phyloP scores from a whole-genome alignment of 2,329 filamentous ascomycete species.

The Diaporthe helianthi region DNA sequence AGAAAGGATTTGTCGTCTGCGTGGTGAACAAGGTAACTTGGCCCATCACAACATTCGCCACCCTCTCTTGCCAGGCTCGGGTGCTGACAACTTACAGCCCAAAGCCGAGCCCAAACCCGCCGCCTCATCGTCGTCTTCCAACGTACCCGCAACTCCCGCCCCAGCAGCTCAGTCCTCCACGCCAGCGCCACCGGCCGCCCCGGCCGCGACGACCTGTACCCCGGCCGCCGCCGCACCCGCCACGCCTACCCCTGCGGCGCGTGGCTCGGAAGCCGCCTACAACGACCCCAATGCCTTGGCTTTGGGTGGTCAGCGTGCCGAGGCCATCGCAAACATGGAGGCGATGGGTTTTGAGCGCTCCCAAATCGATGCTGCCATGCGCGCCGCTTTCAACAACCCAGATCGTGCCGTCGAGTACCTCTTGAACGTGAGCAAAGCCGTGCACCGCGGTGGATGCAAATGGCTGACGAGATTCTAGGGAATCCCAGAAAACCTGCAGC shows the following conservation, averaged over 20 bases:
- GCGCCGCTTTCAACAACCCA: conserved; percentile 95
- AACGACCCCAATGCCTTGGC: conserved; percentile 83
- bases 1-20: conserved; percentile 99
- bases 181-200: conserved; percentile 57
- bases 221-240: conserved; percentile 55
- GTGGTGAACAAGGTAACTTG: conserved; percentile 89
- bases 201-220: conserved; percentile 54
- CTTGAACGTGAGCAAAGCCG: conserved; percentile 69
- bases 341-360: conserved; percentile 92
- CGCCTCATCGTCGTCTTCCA: conserved; percentile 64
- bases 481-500: conserved; percentile 84
- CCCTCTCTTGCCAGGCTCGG: conserved; percentile 24
- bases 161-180: conserved; percentile 56
- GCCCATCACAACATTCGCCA: background rate
- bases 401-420: conserved; percentile 98
- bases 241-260: conserved; percentile 60
- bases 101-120: conserved; percentile 68
- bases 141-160: conserved; percentile 68
- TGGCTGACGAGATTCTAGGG: conserved; percentile 61
- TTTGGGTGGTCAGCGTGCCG: conserved; percentile 81
- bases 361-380: conserved; percentile 92
- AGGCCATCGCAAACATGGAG: conserved; percentile 91
- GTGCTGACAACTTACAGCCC: conserved; percentile 57
- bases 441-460: background rate
- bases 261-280: conserved; percentile 53